These are phyloP conservation scores for Xerocomus potaroensis DNA, from an alignment of 768 basidiomycete genomes.

Conservation along the genomic window DNA sequence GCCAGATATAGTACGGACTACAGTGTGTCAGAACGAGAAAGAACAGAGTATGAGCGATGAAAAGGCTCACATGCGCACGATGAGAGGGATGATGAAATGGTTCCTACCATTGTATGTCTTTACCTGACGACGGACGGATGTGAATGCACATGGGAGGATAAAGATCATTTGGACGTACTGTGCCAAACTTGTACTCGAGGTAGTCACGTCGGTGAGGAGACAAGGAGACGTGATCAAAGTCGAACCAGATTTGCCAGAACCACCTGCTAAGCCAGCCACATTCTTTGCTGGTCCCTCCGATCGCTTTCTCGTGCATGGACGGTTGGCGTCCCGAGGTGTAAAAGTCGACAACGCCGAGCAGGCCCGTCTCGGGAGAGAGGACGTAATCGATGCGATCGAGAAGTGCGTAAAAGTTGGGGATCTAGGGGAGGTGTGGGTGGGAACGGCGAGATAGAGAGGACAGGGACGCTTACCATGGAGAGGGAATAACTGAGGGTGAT, in stretches of 20 bases:
- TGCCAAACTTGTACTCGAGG: constrained; percentile 76
- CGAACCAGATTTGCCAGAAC: constrained; percentile 78
- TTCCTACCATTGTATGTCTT: constrained; percentile 74
- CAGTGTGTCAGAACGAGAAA: background rate
- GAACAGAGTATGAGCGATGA: background rate
- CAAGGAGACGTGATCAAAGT: constrained; percentile 51
- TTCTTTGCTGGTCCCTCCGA: constrained; percentile 57
- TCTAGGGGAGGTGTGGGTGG: constrained; percentile 30
- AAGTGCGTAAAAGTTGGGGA: constrained; percentile 60
- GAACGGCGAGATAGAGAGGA: background rate
- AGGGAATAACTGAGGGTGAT: constrained; percentile 55
- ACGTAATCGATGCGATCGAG: constrained; percentile 66
- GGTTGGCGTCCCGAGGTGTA: constrained; percentile 57
- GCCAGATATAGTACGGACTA: constrained; percentile 72
- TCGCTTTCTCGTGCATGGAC: constrained; percentile 55
- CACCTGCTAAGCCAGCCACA: constrained; percentile 63
- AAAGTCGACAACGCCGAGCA: constrained; percentile 71
- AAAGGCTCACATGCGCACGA: constrained; percentile 54
- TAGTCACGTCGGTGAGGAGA: constrained; percentile 62
- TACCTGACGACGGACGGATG: constrained; percentile 29
- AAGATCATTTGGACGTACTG: constrained; percentile 36
- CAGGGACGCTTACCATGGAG: constrained; percentile 40
- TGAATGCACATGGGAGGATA: background rate
- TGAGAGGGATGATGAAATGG: constrained; percentile 60
- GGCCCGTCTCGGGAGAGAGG: constrained; percentile 52